Base-by-base conservation (phyloP, 805 yeast genomes). In the Saccharomycopsis sp. region DNA sequence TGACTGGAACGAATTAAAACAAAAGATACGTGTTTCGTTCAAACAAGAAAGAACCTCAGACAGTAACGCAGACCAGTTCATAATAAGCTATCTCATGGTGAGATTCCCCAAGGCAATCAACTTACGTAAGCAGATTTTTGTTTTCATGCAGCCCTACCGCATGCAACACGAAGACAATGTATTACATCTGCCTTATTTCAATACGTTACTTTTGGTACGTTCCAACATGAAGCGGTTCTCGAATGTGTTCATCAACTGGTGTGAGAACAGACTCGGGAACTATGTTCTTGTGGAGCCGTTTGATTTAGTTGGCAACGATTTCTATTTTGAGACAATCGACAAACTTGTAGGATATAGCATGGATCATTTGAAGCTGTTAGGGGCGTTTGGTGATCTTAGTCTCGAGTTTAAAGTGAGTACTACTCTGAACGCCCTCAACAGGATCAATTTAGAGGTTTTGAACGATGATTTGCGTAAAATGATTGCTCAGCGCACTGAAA, bases 361-460 rank as follows among this genome's bases (percentile, higher is more conserved):
- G 15, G 20, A 25, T 24, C 29, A 47, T 7, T 7, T 20, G 5
- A 41, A 23, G 2, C 25, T 83, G 70, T 88, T 85, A 23, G 79
- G 82, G 65, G 86, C 92, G 67, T 84, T 87, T 54, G 87, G 80
- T 65, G 94, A 87, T 67, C 68, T 87, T 76, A 73, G 73, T 53
- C 68, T 87, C 54, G 75, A 73, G 62, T 75, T 87, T 58, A 66
- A 73, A 12, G 73, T 83, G 19, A 47, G 19, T 38, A 59, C 58
- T 14, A 25, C 20, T 15, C 12, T 34, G n/a, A 44, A 34, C 5
- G 47, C 52, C 8, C 24, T 58, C 38, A 54, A 47, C n/a, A 5
- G 5, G 2, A 56, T 56, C 2, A 38, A 17, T 20, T 38, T 51
- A 7, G 55, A 56, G 17, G 24, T 56, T 35, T 17, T 17, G 14